Percentiles rank a stretch among this genome's conserved stretches.
Conservation (phyloP, 176 grass and related monocot genomes). For the Hordeum vulgare region DNA sequence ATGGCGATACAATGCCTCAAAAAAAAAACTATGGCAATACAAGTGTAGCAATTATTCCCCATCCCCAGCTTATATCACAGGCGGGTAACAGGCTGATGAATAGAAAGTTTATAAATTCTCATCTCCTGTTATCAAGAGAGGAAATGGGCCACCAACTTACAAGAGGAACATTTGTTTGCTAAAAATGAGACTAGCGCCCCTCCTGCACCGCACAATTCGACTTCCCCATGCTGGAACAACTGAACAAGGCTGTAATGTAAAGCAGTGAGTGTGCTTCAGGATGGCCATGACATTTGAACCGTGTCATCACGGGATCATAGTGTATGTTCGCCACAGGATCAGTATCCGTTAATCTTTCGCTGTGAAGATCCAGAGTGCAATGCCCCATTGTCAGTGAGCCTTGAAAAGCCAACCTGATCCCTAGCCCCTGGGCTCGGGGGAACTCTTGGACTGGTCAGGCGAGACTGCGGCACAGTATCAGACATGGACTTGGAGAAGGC, state of each 20-base stretch:
- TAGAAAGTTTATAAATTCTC: conserved; percentile 23
- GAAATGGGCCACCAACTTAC: conserved; percentile 29
- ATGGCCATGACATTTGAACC: conserved; percentile 21
- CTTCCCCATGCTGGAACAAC: conserved; percentile 19
- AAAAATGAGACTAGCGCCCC: conserved; percentile 9
- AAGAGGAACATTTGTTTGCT: conserved; percentile 33
- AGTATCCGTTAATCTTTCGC: conserved; percentile 91
- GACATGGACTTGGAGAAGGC: conserved; percentile 85
- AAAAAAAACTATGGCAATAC: neutral
- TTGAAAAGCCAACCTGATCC: conserved; percentile 54
- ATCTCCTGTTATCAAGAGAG: conserved; percentile 19
- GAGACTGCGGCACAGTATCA: conserved; percentile 32
- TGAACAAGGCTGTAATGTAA: conserved; percentile 26
- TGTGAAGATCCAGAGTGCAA: conserved; percentile 43
- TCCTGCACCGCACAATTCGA: neutral
- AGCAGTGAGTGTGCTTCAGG: conserved; percentile 13
- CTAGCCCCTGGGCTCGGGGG: conserved; percentile 30
- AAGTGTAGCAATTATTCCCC: conserved; percentile 33
- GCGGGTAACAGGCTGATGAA: conserved; percentile 14
- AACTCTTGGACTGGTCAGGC: conserved; percentile 39
- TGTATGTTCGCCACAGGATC: conserved; percentile 25
- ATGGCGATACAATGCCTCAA: neutral
- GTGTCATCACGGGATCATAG: conserved; percentile 16
- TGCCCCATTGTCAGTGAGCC: conserved; percentile 41
- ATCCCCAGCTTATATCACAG: conserved; percentile 22